Evolutionary conservation across 257 asterid genomes (phyloP).

Genomic region (Nemophila menziesii): DNA sequence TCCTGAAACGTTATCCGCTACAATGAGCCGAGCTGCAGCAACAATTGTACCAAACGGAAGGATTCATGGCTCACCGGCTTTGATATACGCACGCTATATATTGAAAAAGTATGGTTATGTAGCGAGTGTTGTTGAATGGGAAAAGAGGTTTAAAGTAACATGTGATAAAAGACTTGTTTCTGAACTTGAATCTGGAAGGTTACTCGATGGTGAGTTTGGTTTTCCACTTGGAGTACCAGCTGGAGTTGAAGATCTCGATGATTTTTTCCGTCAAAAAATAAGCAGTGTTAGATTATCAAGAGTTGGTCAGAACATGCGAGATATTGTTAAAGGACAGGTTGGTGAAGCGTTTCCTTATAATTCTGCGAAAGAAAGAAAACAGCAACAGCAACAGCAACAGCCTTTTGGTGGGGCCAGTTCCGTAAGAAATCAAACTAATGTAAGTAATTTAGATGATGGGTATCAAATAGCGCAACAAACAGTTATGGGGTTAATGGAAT

Average conservation of each 20-base stretch:
- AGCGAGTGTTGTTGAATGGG: slow-evolving; percentile 78
- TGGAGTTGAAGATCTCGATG: slow-evolving; percentile 93
- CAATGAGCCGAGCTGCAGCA: slow-evolving; percentile 60
- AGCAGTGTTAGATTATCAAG: slow-evolving; percentile 65
- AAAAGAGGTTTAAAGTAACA: slow-evolving; percentile 59
- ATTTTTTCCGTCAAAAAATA: slow-evolving; percentile 85
- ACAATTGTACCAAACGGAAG: slow-evolving; percentile 67
- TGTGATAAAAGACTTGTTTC: slow-evolving; percentile 72
- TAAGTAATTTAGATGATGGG: slow-evolving; percentile 63
- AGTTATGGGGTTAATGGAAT: slow-evolving; percentile 78
- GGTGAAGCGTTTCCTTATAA: slow-evolving; percentile 63
- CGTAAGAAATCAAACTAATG: slow-evolving; percentile 41
- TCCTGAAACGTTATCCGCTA: slow-evolving; percentile 73
- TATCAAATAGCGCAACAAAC: slow-evolving; percentile 69
- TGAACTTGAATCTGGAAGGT: slow-evolving; percentile 74
- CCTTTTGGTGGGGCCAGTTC: slow-evolving; percentile 41
- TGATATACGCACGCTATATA: slow-evolving; percentile 62
- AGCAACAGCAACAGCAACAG: too few relatives aligned
- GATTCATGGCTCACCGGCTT: slow-evolving; percentile 58
- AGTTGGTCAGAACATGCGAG: slow-evolving; percentile 83
- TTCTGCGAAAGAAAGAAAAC: slow-evolving; percentile 69
- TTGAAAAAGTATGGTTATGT: slow-evolving; percentile 58
- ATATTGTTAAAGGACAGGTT: slow-evolving; percentile 66
- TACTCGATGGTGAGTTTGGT: slow-evolving; percentile 64
- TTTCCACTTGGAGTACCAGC: slow-evolving; percentile 85